Conservation (phyloP, 2,329 filamentous ascomycete species). For the Helotiales sp. region DNA sequence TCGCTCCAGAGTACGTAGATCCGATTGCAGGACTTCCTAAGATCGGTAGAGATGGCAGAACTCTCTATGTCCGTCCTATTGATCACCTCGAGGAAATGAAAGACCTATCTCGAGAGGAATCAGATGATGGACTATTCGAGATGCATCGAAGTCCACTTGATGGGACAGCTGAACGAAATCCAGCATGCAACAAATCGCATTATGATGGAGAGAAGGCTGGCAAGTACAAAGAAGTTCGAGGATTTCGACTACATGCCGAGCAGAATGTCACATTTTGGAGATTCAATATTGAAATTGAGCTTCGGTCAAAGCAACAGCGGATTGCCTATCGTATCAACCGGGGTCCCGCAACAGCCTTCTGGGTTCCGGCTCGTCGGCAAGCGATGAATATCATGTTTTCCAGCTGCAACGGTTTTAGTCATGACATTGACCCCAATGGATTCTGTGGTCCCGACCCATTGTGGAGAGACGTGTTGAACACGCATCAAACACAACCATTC, state of each 20-base stretch:
- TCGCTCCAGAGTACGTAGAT: constrained; percentile 84
- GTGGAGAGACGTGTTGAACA: constrained; percentile 95
- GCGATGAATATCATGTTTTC: constrained; percentile 99
- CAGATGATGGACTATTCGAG: constrained; percentile 84
- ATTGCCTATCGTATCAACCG: constrained; percentile 96
- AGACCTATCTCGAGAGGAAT: constrained; percentile 80
- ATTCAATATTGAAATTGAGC: constrained; percentile 93
- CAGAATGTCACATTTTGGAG: constrained; percentile 94
- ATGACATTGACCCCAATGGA: constrained; percentile 75
- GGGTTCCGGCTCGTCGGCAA: constrained; percentile 84
- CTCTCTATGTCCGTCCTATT: constrained; percentile 87
- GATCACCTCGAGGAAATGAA: constrained; percentile 79
- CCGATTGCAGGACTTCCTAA: constrained; percentile 88
- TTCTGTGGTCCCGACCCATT: constrained; percentile 93
- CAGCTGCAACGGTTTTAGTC: constrained; percentile 94
- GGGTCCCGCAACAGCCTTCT: constrained; percentile 87
- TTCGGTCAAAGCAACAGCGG: constrained; percentile 76
- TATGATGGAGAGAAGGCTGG: constrained; percentile 81
- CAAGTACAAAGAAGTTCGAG: constrained; percentile 82
- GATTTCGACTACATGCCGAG: constrained; percentile 81
- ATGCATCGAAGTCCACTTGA: constrained; percentile 61
- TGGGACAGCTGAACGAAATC: constrained; percentile 55
- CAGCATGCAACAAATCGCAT: constrained; percentile 56
- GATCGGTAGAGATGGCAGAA: constrained; percentile 81
- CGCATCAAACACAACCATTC: constrained; percentile 87